Conservation (phyloP, 2,329 filamentous ascomycete genomes). For the Aspergillus sp. region DNA sequence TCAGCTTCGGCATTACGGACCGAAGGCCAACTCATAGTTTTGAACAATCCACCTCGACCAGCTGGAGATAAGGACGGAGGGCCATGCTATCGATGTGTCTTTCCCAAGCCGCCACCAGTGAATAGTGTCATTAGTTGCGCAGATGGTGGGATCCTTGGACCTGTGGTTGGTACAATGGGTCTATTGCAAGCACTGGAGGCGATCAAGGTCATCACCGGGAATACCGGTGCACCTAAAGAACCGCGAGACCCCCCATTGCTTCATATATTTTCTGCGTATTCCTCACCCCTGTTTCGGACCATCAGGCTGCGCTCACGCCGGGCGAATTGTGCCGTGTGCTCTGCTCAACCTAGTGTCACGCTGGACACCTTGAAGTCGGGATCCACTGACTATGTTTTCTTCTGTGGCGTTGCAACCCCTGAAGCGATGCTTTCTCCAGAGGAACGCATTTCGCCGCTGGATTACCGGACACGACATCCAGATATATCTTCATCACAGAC, state of each 20-base stretch:
- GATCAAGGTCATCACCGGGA: constrained; percentile 62
- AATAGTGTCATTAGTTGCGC: constrained; percentile 78
- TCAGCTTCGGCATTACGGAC: constrained; percentile 83
- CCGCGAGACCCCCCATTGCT: constrained; percentile 27
- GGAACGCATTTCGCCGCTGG: constrained; percentile 59
- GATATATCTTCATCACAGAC: neutral
- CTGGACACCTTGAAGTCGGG: constrained; percentile 54
- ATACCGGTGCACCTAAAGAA: constrained; percentile 12
- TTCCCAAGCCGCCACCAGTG: constrained; percentile 75
- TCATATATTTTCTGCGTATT: constrained; percentile 39
- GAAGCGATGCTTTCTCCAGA: constrained; percentile 51
- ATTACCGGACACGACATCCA: constrained; percentile 40
- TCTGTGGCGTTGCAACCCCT: constrained; percentile 61
- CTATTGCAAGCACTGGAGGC: constrained; percentile 84
- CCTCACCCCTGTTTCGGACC: constrained; percentile 54
- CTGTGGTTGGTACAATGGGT: constrained; percentile 89
- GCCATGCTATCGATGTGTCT: constrained; percentile 90
- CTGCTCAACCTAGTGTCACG: constrained; percentile 54
- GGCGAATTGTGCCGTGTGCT: constrained; percentile 68
- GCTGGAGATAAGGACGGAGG: constrained; percentile 54
- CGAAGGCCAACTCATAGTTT: constrained; percentile 80
- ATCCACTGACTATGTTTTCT: constrained; percentile 72
- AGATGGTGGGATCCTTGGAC: constrained; percentile 85
- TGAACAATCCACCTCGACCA: constrained; percentile 68
- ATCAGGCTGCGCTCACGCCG: constrained; percentile 65